Evolutionary conservation across 345 rosid genomes (phyloP), one percentile per base, ranked within the genome.

Genomic region (Kandelia obovata): DNA sequence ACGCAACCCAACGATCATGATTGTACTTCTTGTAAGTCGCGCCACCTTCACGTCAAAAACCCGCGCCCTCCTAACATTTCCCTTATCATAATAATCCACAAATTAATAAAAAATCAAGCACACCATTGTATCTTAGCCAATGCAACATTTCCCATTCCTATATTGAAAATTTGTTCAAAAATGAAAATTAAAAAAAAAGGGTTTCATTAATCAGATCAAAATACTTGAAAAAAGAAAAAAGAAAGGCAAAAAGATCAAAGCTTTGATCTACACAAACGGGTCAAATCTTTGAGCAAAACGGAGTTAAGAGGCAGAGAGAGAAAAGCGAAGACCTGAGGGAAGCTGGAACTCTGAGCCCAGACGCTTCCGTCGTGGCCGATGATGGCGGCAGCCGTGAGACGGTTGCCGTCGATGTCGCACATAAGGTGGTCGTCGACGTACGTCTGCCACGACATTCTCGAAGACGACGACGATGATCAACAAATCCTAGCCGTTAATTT

Each of bases 341-440:
- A 73, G 66, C 27, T 53, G 9, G 76, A 15, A 62, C 76, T 66
- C 37, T 73, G 71, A 55, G 71, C 67, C 71, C 76, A 73, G 9
- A 73, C 59, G 43, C 58, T 73, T 62, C 71, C 71, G 49, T 73
- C 76, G 5, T 73, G 76, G 37, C 76, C 71, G 49, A 73, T 39
- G 46, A 73, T 73, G 26, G 76, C 66, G 15, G 76, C 71, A 0
- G 71, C 62, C 20, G 49, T 27, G 71, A 73, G 71, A 60, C 15
- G 66, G 30, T 61, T 20, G 26, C 76, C 76, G 13, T 73, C 76
- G 71, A 73, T 21, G 20, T 73, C 71, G 55, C 71, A 73, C 71
- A 73, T 73, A 1, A 73, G 71, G 52, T 73, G 75, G 5, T 72
- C 75, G 59, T 72, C 70, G 4, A 72, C 75, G 28, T 72, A 72